A percentile compares a stretch with the other conserved stretches of the same genome.
phyloP scores from a whole-genome alignment of 352 stramenopile species.

The Globisporangium viniferum region DNA sequence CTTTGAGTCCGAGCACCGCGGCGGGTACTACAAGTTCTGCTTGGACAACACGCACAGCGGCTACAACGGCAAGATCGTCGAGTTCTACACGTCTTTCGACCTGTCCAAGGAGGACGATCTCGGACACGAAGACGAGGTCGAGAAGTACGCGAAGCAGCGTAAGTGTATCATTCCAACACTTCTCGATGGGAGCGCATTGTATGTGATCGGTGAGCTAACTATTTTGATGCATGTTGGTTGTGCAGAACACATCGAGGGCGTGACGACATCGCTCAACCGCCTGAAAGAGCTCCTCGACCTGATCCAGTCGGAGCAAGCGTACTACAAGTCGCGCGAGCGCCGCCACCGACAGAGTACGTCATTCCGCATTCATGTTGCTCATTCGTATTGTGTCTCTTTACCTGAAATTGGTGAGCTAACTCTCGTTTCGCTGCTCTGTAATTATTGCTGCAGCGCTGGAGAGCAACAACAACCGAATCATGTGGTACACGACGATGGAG shows the following conservation, averaged over 20 bases:
- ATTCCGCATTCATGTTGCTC: not conserved
- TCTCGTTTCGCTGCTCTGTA: not conserved
- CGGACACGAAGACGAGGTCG: conserved; percentile 71
- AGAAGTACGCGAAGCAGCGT: conserved; percentile 64
- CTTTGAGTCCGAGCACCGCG: conserved; percentile 81
- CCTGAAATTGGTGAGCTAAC: not conserved
- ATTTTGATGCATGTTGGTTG: not conserved
- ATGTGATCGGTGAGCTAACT: not conserved
- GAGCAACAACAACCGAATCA: conserved; percentile 75
- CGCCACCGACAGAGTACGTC: conserved; percentile 73
- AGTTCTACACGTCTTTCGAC: conserved; percentile 83
- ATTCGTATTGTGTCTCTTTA: conserved; percentile 1
- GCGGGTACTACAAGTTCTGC: conserved; percentile 86
- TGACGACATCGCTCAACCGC: conserved; percentile 56
- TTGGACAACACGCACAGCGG: conserved; percentile 73
- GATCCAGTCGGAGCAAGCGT: conserved; percentile 78
- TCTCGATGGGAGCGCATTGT: conserved; percentile 6
- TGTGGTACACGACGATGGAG: conserved; percentile 79
- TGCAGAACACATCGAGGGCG: conserved; percentile 67
- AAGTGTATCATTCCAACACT: conserved; percentile 9
- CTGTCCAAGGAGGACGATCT: conserved; percentile 73
- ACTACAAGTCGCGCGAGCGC: conserved; percentile 65
- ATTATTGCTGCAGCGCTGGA: conserved; percentile 42
- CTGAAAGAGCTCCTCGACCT: conserved; percentile 62
- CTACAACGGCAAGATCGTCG: conserved; percentile 59